Conservation (phyloP, 2,329 filamentous ascomycete species). For the Epicoccum nigrum region DNA sequence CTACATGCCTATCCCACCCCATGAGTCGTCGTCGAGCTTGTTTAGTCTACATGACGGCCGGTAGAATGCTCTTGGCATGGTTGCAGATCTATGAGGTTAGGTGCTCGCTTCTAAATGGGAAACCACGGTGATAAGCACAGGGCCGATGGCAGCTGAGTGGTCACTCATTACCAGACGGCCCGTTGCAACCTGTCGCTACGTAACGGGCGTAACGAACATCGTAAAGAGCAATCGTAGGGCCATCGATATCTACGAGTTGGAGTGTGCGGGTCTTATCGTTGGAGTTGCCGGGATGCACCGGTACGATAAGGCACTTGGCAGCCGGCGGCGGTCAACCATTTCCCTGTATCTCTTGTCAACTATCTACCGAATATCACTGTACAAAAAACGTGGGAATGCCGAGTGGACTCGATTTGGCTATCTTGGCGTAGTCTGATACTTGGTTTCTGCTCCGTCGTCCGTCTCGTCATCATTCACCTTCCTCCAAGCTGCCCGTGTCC, state of each 20-base stretch:
- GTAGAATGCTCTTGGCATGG: neutral
- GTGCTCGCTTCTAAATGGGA: neutral
- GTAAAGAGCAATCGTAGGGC: conserved; percentile 1
- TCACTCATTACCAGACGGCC: neutral
- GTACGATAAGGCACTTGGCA: conserved; percentile 9
- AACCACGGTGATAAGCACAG: conserved; percentile 12
- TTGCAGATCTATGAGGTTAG: conserved; percentile 1
- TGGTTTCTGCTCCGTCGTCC: neutral
- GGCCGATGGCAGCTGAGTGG: conserved; percentile 4
- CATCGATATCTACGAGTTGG: conserved; percentile 7
- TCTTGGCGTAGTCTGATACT: neutral
- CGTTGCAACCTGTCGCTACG: conserved; percentile 13
- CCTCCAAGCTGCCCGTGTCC: neutral
- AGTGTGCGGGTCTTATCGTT: conserved; percentile 15
- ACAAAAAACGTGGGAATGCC: neutral
- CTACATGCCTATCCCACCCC: neutral
- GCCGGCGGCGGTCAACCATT: neutral
- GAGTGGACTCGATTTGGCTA: neutral
- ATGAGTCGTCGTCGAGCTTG: neutral
- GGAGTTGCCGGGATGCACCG: conserved; percentile 5
- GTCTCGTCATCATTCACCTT: neutral
- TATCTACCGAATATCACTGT: conserved; percentile 2
- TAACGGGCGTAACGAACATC: conserved; percentile 13
- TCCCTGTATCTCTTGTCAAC: conserved; percentile 1
- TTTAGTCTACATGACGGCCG: neutral